Evolutionary conservation across 1,284 basidiomycete genomes (phyloP), one percentile per base, ranked within the genome.

Genomic region (Apiotrichum siamense): DNA sequence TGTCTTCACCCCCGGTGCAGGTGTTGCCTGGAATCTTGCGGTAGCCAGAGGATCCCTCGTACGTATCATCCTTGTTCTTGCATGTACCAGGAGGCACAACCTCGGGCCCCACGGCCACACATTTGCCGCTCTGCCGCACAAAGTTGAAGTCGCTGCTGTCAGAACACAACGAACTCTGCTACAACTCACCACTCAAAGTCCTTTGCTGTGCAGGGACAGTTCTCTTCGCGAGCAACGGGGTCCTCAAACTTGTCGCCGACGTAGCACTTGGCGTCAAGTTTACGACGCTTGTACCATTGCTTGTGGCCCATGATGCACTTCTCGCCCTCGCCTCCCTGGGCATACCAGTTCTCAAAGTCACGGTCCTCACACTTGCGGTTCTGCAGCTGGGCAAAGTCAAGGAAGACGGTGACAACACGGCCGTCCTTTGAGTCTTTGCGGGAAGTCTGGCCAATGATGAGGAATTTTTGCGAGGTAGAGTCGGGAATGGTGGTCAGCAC

Each of bases 291-390:
- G 71, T 96, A 98, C 84, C 87, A 97, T 85, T 97, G 94, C 86
- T 87, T 92, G 70, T 90, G 89, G 2, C 94, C 94, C 89, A 98
- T 93, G 23, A 98, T 74, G 73, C 94, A 98, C 61, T 90, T 82
- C 31, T 75, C 62, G n/a, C 80, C 79, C 6, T 79, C 80, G 35
- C 78, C 77, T 11, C 76, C 74, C 44, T 87, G 77, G 5, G 88
- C 91, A 72, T 88, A 87, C 92, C 92, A 98, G 53, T 75, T 80
- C 73, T 97, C 92, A 63, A 89, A 87, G 69, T 97, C 96, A 7
- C 62, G 56, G 0, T 84, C 81, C 0, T 53, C 70, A 60, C 94
- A 97, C 66, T 93, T 81, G 33, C 82, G 80, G 41, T 80, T 76
- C 49, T 83, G 78, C 15, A 86, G 80, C 1, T 79, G 75, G 1